These are phyloP conservation scores for Colletotrichum ledebouriae DNA, from an alignment of 2,329 filamentous ascomycete genomes.

Conservation along the genomic window DNA sequence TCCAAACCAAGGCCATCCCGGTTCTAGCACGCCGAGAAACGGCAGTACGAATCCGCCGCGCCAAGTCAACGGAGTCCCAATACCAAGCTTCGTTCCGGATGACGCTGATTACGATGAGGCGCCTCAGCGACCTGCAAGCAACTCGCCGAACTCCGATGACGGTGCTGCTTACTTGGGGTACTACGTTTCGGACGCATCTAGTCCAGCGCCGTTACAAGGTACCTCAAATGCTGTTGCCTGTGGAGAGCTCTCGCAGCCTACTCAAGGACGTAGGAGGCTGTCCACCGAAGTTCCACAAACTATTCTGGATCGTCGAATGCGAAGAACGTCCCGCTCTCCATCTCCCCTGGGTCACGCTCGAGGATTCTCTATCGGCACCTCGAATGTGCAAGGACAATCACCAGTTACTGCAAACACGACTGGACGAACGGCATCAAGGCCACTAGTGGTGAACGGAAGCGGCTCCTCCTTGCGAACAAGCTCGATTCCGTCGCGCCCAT, in stretches of 20 bases:
- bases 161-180: slow-evolving; percentile 54
- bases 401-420: slow-evolving; percentile 54
- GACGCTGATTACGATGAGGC: slow-evolving; percentile 64
- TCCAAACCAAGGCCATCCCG: slow-evolving; percentile 36
- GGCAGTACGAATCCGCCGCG: slow-evolving; percentile 46
- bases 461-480: slow-evolving; percentile 58
- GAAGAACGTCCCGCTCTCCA: slow-evolving; percentile 67
- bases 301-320: slow-evolving; percentile 66
- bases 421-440: slow-evolving; percentile 55
- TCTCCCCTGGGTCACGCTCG: slow-evolving; percentile 67
- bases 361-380: slow-evolving; percentile 57
- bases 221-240: slow-evolving; percentile 59
- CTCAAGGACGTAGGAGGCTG: slow-evolving; percentile 59
- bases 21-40: slow-evolving; percentile 29
- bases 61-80: slow-evolving; percentile 63
- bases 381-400: slow-evolving; percentile 56
- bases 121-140: slow-evolving; percentile 54
- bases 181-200: slow-evolving; percentile 52
- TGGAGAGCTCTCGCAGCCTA: slow-evolving; percentile 60
- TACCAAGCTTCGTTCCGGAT: slow-evolving; percentile 70
- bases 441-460: slow-evolving; percentile 68
- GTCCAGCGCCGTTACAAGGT: slow-evolving; percentile 46
- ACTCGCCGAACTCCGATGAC: slow-evolving; percentile 64
- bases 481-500: slow-evolving; percentile 44
- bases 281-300: slow-evolving; percentile 68